Percentiles rank a stretch among this genome's conserved stretches.
phyloP scores from a whole-genome alignment of 208 protist species.

The Crithidia mellificae region DNA sequence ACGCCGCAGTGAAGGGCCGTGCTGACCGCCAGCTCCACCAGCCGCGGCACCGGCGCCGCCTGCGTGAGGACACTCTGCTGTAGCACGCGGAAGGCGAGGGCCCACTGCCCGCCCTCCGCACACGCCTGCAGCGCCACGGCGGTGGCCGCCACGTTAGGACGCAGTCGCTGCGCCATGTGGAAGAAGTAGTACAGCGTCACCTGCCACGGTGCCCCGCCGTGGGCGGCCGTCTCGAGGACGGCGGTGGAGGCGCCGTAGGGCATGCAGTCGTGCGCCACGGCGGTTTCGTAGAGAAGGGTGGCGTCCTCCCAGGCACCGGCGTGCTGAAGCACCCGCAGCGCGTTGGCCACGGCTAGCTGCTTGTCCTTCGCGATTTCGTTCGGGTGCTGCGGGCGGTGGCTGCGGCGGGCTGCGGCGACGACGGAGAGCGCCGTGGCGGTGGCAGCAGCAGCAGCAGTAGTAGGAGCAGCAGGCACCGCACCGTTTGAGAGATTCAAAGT shows the following conservation, averaged over 20 bases:
- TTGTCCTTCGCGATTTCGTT: conserved; percentile 23
- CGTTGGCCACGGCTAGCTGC: conserved; percentile 26
- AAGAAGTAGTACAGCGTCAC: conserved; percentile 63
- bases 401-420: conserved; percentile 26
- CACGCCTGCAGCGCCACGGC: conserved; percentile 69
- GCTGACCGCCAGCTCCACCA: conserved; percentile 51
- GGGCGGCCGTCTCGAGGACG: conserved; percentile 31
- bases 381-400: conserved; percentile 22
- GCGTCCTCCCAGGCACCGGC: conserved; percentile 65
- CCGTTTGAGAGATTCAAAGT: too few relatives aligned
- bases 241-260: conserved; percentile 45
- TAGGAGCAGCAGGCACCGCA: not conserved
- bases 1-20: conserved; percentile 52
- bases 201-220: conserved; percentile 57
- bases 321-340: conserved; percentile 32
- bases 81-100: conserved; percentile 63
- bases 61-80: conserved; percentile 64
- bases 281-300: conserved; percentile 49
- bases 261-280: conserved; percentile 47
- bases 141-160: conserved; percentile 55
- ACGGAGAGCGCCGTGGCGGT: conserved; percentile 20
- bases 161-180: conserved; percentile 50
- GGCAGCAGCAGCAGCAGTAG: not conserved
- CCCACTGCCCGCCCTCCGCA: conserved; percentile 59
- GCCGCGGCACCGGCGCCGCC: conserved; percentile 37